Evolutionary conservation across 1,139 yeast genomes (phyloP).

Genomic region (Pichia sp.): DNA sequence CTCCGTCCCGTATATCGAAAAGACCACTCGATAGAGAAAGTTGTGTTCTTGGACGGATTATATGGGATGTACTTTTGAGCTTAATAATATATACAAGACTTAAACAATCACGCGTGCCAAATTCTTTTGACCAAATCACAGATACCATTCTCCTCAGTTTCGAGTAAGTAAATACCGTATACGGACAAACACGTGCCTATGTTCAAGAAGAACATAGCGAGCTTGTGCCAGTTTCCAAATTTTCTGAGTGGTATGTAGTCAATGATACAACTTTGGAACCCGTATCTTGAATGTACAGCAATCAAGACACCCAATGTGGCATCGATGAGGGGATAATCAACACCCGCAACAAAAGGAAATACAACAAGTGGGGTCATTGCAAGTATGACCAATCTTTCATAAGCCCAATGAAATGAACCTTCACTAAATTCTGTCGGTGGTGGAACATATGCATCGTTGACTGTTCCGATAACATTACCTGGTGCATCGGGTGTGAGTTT

Average conservation of each 20-base stretch:
- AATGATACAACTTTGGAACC: conserved; percentile 72
- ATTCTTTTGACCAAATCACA: conserved; percentile 15
- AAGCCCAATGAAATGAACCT: conserved; percentile 73
- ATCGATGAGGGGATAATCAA: conserved; percentile 49
- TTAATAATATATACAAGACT: conserved; percentile 1
- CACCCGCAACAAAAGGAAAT: conserved; percentile 59
- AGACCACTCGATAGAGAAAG: no score
- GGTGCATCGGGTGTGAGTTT: conserved; percentile 39
- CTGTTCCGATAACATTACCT: conserved; percentile 64
- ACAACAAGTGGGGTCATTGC: conserved; percentile 62
- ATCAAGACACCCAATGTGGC: conserved; percentile 52
- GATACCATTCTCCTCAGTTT: conserved; percentile 49
- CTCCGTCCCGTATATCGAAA: no score
- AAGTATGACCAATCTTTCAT: conserved; percentile 56
- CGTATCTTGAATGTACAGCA: conserved; percentile 63
- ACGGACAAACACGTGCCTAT: conserved; percentile 60
- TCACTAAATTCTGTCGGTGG: conserved; percentile 53
- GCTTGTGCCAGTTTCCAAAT: conserved; percentile 61
- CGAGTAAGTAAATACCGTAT: conserved; percentile 66
- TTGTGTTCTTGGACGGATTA: no score
- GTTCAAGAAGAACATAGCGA: conserved; percentile 57
- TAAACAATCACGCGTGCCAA: conserved; percentile 15
- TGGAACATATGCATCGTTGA: conserved; percentile 65
- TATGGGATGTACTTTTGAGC: neutral
- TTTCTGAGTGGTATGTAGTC: conserved; percentile 76